Base-by-base conservation (phyloP, 2,329 filamentous ascomycete genomes). In the Lasiodiplodia theobromae region DNA sequence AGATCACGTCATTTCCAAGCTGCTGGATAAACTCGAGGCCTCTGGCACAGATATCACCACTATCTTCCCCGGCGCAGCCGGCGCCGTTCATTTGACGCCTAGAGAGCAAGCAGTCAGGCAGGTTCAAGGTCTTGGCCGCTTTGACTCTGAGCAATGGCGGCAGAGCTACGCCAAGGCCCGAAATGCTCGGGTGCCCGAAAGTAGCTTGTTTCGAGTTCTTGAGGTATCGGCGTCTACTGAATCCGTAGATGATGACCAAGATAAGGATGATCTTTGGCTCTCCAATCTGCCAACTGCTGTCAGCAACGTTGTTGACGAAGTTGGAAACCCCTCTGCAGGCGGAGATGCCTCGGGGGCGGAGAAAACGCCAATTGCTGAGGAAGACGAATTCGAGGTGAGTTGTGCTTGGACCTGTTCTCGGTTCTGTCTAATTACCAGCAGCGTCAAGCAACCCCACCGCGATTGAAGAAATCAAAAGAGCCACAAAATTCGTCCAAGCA, bases 11-110 rank as follows among this genome's bases (percentile, higher is more conserved):
- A 85, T 90, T 63, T 80, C 79, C 8, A 88, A 86, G 67, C 77
- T 90, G 25, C 81, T 88, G 31, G 87, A 90, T 72, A 86, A 86
- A 70, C 82, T 89, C 60, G 87, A 89, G 71, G 79, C 81, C 1
- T 82, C 85, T 51, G 85, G 86, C 5, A 79, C 87, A 57, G 87
- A 89, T 72, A 75, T 89, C 6, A 83, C 83, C 18, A 82, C 82
- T 12, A 82, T 88, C 2, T 90, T 90, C 72, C 88, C 87, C 5
- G 83, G 83, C 25, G 81, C 83, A 23, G 80, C 82, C 34, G 82
- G 83, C 21, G 71, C 82, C 47, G 80, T 82, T 60, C 84, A 82
- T 70, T 75, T 76, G 25, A 78, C 81, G 67, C 80, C 83, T 71
- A 78, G 86, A 69, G 78, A 84, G 70, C 84, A 87, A 71, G 82